Evolutionary conservation across 108 stramenopile species (phyloP).

Genomic region (Fragilariopsis cylindrus): DNA sequence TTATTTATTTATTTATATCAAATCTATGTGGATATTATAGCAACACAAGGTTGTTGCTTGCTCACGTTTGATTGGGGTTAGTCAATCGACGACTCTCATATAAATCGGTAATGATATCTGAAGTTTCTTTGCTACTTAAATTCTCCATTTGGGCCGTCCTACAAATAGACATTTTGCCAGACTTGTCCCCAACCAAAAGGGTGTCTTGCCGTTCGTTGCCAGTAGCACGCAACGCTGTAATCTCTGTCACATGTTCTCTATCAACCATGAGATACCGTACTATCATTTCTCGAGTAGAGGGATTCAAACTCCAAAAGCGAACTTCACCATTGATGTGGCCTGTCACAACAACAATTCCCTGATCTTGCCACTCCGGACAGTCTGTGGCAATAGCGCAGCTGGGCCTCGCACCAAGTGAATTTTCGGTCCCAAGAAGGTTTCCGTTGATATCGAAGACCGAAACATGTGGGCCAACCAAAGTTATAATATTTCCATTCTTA

Average conservation of each 20-base stretch:
- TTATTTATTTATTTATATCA: no score
- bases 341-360: conserved; percentile 90
- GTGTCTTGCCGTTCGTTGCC: conserved; percentile 72
- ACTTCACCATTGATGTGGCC: conserved; percentile 95
- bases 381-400: conserved; percentile 85
- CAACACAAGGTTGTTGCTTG: not conserved
- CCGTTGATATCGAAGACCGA: conserved; percentile 92
- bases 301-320: conserved; percentile 85
- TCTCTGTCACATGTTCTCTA: conserved; percentile 70
- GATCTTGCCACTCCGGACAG: conserved; percentile 93
- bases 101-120: conserved; percentile 31
- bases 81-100: conserved; percentile 5
- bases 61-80: not conserved
- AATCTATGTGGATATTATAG: no score
- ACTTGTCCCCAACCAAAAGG: conserved; percentile 87
- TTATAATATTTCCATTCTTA: conserved; percentile 88
- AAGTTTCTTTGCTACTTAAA: conserved; percentile 52
- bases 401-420: conserved; percentile 58
- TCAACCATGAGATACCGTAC: conserved; percentile 67
- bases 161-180: conserved; percentile 82
- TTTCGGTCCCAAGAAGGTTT: conserved; percentile 74
- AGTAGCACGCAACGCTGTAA: conserved; percentile 68
- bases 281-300: conserved; percentile 46
- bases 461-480: conserved; percentile 75
- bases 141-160: conserved; percentile 78